Conservation (phyloP, 106 monocot species). For the Hemerocallis citrina region DNA sequence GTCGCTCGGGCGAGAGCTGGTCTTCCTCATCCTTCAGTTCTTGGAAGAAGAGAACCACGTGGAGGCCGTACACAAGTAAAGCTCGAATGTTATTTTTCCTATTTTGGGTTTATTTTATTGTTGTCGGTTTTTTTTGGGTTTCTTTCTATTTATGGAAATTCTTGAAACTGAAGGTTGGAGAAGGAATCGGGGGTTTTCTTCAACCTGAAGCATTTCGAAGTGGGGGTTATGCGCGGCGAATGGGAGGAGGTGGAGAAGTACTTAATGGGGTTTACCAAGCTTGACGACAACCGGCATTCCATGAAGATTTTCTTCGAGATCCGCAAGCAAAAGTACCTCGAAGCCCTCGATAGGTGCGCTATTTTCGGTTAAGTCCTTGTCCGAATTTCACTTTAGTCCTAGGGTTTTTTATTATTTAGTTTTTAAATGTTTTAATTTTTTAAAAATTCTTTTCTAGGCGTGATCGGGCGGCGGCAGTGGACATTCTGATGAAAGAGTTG, state of each 20-base stretch:
- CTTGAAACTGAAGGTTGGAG: slow-evolving; percentile 5
- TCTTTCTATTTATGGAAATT: too few relatives aligned
- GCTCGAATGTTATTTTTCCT: slow-evolving; percentile 9
- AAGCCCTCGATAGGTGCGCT: slow-evolving; percentile 10
- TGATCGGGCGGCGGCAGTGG: slow-evolving; percentile 2
- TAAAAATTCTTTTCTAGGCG: slow-evolving; percentile 9
- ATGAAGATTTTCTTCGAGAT: slow-evolving; percentile 18
- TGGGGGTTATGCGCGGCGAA: slow-evolving; percentile 4
- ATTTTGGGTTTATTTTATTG: too few relatives aligned
- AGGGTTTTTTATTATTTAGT: background rate
- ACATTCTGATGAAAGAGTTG: slow-evolving; percentile 4
- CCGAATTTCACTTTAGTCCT: background rate
- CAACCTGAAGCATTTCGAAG: slow-evolving; percentile 16
- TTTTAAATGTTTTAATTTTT: too few relatives aligned
- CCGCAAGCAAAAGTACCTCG: slow-evolving; percentile 15
- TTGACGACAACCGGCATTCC: slow-evolving; percentile 8
- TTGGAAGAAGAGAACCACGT: slow-evolving; percentile 21
- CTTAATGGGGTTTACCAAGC: slow-evolving; percentile 7
- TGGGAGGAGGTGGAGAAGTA: slow-evolving; percentile 14
- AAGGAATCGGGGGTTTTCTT: slow-evolving; percentile 14
- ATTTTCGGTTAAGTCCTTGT: background rate
- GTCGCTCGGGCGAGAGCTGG: slow-evolving; percentile 15
- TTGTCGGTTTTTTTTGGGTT: background rate
- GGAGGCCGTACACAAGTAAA: slow-evolving; percentile 27
- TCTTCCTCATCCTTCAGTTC: slow-evolving; percentile 30